These are phyloP conservation scores for Raffaelea ambrosiae DNA, from an alignment of 2,329 filamentous ascomycete species.

Conservation along the genomic window DNA sequence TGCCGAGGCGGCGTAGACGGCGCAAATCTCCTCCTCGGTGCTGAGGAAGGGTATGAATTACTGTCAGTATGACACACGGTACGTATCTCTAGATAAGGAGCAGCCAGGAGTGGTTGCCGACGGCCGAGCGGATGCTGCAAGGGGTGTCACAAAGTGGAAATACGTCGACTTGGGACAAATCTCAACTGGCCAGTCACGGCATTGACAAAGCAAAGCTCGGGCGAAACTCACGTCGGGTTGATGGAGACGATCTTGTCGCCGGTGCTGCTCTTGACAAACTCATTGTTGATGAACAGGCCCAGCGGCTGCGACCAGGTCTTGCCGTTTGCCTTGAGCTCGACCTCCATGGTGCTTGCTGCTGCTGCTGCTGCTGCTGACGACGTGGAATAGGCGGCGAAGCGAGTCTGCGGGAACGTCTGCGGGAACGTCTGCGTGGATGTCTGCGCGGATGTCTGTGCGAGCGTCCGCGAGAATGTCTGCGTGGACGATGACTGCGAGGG, in stretches of 20 bases:
- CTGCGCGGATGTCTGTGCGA: too few relatives aligned
- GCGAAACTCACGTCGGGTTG: conserved; percentile 52
- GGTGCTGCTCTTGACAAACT: conserved; percentile 61
- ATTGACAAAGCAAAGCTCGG: not conserved
- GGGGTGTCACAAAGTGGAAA: too few relatives aligned
- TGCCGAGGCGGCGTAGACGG: conserved; percentile 59
- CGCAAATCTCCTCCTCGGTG: conserved; percentile 57
- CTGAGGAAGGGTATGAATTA: too few relatives aligned
- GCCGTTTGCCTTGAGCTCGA: conserved; percentile 67
- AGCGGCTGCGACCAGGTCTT: conserved; percentile 61
- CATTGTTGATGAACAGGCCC: conserved; percentile 79
- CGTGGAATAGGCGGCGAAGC: not conserved
- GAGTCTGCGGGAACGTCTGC: not conserved
- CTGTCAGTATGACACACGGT: not conserved
- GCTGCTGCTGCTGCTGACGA: not conserved
- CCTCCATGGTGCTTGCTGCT: conserved; percentile 24
- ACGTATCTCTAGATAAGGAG: too few relatives aligned
- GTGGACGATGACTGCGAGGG: too few relatives aligned
- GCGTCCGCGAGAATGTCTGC: too few relatives aligned
- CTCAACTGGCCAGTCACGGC: too few relatives aligned
- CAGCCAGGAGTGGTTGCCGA: too few relatives aligned
- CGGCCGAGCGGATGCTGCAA: too few relatives aligned
- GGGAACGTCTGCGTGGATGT: not conserved
- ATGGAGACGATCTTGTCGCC: conserved; percentile 57
- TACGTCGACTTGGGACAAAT: too few relatives aligned